Percentiles rank a stretch among this genome's conserved stretches.
phyloP scores from a whole-genome alignment of 306 rosid species.

The Echinosophora koreensis region DNA sequence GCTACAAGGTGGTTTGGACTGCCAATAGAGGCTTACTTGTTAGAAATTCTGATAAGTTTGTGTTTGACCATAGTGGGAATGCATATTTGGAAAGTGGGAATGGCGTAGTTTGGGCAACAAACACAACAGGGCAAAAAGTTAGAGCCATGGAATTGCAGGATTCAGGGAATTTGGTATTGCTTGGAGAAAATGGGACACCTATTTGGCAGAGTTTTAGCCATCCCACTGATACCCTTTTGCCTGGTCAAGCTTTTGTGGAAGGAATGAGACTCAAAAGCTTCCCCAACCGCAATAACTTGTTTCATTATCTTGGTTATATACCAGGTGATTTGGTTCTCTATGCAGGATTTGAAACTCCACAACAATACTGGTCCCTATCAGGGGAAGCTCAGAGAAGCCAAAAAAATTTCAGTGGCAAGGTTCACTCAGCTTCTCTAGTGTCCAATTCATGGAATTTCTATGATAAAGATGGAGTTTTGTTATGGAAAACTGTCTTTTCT shows the following conservation, averaged over 20 bases:
- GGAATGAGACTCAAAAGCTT: conserved; percentile 82
- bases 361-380: conserved; percentile 78
- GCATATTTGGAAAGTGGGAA: conserved; percentile 56
- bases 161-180: conserved; percentile 78
- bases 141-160: conserved; percentile 65
- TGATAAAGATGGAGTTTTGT: conserved; percentile 56
- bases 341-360: conserved; percentile 71
- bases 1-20: conserved; percentile 72
- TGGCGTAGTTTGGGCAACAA: conserved; percentile 69
- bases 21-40: conserved; percentile 79
- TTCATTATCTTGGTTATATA: conserved; percentile 59
- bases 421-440: conserved; percentile 61
- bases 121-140: conserved; percentile 57
- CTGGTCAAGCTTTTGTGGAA: conserved; percentile 70
- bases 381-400: conserved; percentile 42
- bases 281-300: conserved; percentile 63
- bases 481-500: conserved; percentile 69
- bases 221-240: conserved; percentile 89
- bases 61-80: conserved; percentile 66
- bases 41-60: conserved; percentile 63
- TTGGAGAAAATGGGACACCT: conserved; percentile 48
- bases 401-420: conserved; percentile 54
- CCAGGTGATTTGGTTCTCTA: conserved; percentile 76
- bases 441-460: conserved; percentile 80
- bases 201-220: conserved; percentile 88